Conservation (phyloP, 2,329 filamentous ascomycete genomes). For the Sphaerulina populicola region DNA sequence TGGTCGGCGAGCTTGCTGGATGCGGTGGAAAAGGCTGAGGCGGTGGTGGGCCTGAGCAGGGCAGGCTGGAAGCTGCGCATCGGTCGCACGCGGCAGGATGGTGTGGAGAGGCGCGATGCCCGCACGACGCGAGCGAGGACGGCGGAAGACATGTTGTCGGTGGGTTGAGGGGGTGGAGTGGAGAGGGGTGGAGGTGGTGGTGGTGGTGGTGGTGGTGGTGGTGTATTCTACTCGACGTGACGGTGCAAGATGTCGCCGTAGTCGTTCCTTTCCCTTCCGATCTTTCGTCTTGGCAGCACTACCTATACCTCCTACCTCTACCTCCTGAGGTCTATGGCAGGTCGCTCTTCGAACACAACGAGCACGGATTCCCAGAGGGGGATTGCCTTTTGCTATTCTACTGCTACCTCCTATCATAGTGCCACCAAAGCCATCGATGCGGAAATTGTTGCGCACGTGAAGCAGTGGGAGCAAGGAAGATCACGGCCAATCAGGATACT, state of each 20-base stretch:
- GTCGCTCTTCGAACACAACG: not conserved
- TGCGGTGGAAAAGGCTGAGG: constrained; percentile 44
- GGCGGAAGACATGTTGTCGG: constrained; percentile 25
- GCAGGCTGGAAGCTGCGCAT: constrained; percentile 21
- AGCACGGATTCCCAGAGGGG: not conserved
- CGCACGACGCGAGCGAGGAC: constrained; percentile 25
- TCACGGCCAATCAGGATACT: not conserved
- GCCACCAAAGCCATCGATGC: constrained; percentile 2
- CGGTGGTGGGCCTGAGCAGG: constrained; percentile 25
- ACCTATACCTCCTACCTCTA: no score
- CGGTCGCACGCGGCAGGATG: constrained; percentile 18
- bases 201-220: constrained; percentile 3
- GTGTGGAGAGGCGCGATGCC: constrained; percentile 21
- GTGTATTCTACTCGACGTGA: no score
- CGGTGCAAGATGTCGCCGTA: not conserved
- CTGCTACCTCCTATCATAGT: not conserved
- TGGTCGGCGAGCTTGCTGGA: constrained; percentile 34
- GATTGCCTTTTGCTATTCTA: not conserved
- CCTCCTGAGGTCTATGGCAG: not conserved
- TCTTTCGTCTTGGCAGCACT: not conserved
- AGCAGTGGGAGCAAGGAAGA: not conserved
- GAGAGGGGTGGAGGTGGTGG: constrained; percentile 15
- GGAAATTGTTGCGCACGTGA: not conserved
- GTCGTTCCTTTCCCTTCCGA: no score
- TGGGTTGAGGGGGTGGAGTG: constrained; percentile 17